Evolutionary conservation across 148 eudicot genomes (phyloP).

Genomic region (Fagopyrum esculentum): DNA sequence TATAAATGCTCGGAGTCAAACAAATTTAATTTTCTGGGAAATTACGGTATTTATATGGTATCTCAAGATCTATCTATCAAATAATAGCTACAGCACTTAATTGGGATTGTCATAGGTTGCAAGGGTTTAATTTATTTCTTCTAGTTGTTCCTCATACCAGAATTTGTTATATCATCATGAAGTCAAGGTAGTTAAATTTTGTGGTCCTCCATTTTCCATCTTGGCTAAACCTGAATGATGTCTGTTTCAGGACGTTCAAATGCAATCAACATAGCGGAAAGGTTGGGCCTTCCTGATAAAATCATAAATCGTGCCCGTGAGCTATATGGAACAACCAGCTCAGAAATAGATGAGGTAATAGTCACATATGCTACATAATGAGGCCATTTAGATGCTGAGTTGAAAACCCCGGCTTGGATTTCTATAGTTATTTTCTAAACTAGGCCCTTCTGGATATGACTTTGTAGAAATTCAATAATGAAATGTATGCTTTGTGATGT

Average conservation of each 20-base stretch:
- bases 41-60: neutral
- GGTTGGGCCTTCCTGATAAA: conserved; percentile 63
- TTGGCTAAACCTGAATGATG: neutral
- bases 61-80: neutral
- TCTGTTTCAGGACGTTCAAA: conserved; percentile 79
- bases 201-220: neutral
- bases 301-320: conserved; percentile 61
- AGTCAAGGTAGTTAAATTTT: neutral
- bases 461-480: neutral
- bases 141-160: neutral
- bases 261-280: conserved; percentile 93
- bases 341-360: conserved; percentile 92
- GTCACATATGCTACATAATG: neutral
- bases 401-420: neutral
- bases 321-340: conserved; percentile 79
- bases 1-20: neutral
- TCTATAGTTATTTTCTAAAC: neutral
- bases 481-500: neutral
- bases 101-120: neutral
- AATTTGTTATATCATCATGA: neutral
- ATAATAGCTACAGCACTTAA: neutral
- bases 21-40: neutral
- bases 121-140: neutral
- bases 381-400: neutral
- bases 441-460: neutral